A percentile compares a stretch with the other conserved stretches of the same genome.
Conservation (phyloP, 2,329 filamentous ascomycete species). For the Juglanconis oblonga region DNA sequence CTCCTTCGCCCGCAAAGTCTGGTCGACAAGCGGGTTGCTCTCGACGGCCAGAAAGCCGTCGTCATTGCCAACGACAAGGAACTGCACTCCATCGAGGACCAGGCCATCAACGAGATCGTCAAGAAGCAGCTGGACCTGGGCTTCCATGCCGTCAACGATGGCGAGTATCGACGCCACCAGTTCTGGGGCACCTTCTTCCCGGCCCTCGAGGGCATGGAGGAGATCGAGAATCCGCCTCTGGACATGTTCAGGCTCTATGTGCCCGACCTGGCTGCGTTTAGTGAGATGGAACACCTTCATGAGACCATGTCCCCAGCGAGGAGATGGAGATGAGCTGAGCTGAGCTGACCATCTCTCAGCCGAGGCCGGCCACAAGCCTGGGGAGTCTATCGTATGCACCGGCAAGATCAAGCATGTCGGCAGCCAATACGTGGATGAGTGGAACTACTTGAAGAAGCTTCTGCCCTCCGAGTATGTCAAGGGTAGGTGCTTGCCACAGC, state of each 20-base stretch:
- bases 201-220: conserved; percentile 40
- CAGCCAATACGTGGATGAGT: conserved; percentile 41
- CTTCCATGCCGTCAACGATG: conserved; percentile 56
- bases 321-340: not conserved
- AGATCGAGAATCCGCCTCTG: conserved; percentile 29
- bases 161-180: conserved; percentile 50
- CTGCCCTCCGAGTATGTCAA: conserved; percentile 60
- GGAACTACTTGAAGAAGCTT: conserved; percentile 37
- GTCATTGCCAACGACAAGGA: conserved; percentile 36
- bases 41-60: conserved; percentile 35
- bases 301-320: not conserved
- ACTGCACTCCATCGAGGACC: conserved; percentile 53
- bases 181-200: conserved; percentile 34
- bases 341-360: conserved; percentile 23
- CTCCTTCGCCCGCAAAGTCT: conserved; percentile 67
- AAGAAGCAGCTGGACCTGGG: conserved; percentile 57
- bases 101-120: conserved; percentile 57
- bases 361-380: conserved; percentile 44
- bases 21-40: conserved; percentile 39
- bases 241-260: conserved; percentile 37
- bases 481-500: not conserved
- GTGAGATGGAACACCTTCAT: conserved; percentile 22
- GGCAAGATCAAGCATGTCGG: conserved; percentile 45
- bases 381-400: conserved; percentile 43
- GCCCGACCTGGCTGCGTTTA: conserved; percentile 40